Percentiles rank a stretch among this genome's conserved stretches.
Conservation (phyloP, 2,329 filamentous ascomycete genomes). For the Botrytis pseudocinerea region DNA sequence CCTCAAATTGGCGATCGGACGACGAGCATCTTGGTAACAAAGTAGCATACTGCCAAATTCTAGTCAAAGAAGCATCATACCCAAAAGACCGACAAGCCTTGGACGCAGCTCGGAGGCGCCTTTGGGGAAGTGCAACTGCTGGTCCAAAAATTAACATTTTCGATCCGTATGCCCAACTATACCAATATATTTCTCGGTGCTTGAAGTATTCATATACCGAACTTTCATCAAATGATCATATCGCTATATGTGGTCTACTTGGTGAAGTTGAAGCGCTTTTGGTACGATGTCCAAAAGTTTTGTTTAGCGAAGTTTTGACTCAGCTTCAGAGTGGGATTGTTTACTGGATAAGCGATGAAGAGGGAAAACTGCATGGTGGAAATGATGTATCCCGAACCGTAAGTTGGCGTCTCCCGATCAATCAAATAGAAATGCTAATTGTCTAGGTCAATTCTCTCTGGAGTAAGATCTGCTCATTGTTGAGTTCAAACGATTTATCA, state of each 20-base stretch:
- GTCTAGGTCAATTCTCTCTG: constrained; percentile 52
- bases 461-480: constrained; percentile 47
- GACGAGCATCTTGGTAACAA: constrained; percentile 24
- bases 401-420: constrained; percentile 39
- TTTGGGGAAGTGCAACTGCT: constrained; percentile 60
- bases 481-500: constrained; percentile 41
- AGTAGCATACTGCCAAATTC: constrained; percentile 39
- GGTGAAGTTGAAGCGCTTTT: constrained; percentile 42
- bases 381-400: constrained; percentile 49
- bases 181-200: constrained; percentile 56
- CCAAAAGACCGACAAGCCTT: constrained; percentile 63
- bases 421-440: constrained; percentile 35
- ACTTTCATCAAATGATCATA: constrained; percentile 44
- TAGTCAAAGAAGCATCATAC: constrained; percentile 47
- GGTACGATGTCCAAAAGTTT: constrained; percentile 44
- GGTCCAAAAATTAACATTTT: constrained; percentile 47
- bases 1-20: constrained; percentile 41
- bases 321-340: constrained; percentile 62
- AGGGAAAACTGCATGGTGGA: constrained; percentile 46
- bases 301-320: constrained; percentile 46
- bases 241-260: constrained; percentile 54
- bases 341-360: constrained; percentile 63
- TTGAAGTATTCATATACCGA: constrained; percentile 54
- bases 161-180: constrained; percentile 67
- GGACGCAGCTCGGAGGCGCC: constrained; percentile 62